These are phyloP conservation scores for Crithidia sp. DNA, from an alignment of 208 protist species.

Conservation along the genomic window DNA sequence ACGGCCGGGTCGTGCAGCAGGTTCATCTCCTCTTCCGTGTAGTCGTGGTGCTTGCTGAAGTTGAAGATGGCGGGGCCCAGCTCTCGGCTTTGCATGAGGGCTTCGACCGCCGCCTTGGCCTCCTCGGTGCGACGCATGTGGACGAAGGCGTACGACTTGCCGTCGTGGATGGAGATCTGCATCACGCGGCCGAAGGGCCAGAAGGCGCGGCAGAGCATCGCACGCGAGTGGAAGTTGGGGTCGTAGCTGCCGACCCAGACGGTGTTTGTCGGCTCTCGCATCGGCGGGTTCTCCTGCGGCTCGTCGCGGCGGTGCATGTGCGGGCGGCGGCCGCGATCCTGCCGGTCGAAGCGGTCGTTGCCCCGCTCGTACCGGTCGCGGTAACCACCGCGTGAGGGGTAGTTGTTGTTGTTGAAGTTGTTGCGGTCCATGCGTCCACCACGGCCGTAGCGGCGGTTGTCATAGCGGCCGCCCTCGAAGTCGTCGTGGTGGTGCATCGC, in stretches of 20 bases:
- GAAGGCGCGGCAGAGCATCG: slow-evolving; percentile 59
- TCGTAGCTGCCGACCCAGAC: slow-evolving; percentile 90
- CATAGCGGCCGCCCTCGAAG: slow-evolving; percentile 12
- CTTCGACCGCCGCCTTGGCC: slow-evolving; percentile 71
- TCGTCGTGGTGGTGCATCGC: slow-evolving; percentile 21
- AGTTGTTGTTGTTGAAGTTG: neutral
- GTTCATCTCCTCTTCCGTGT: slow-evolving; percentile 74
- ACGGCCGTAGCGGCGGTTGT: slow-evolving; percentile 18
- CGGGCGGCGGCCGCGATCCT: slow-evolving; percentile 15
- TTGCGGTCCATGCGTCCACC: slow-evolving; percentile 21
- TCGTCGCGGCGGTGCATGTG: slow-evolving; percentile 25
- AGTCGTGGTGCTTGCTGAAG: slow-evolving; percentile 89
- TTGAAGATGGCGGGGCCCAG: slow-evolving; percentile 74
- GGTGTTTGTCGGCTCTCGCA: slow-evolving; percentile 87
- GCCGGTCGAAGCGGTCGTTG: slow-evolving; percentile 12
- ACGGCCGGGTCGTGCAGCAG: slow-evolving; percentile 49
- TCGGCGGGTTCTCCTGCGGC: slow-evolving; percentile 24
- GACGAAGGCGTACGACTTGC: slow-evolving; percentile 86
- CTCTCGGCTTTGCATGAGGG: slow-evolving; percentile 56
- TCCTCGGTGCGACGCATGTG: slow-evolving; percentile 85
- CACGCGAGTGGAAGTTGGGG: slow-evolving; percentile 50
- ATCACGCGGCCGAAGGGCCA: slow-evolving; percentile 83
- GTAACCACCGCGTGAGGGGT: slow-evolving; percentile 4
- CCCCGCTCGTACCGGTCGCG: slow-evolving; percentile 12
- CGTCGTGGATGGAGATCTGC: slow-evolving; percentile 67